Base-by-base conservation (phyloP, 352 stramenopile species). In the Pythium aquatile region DNA sequence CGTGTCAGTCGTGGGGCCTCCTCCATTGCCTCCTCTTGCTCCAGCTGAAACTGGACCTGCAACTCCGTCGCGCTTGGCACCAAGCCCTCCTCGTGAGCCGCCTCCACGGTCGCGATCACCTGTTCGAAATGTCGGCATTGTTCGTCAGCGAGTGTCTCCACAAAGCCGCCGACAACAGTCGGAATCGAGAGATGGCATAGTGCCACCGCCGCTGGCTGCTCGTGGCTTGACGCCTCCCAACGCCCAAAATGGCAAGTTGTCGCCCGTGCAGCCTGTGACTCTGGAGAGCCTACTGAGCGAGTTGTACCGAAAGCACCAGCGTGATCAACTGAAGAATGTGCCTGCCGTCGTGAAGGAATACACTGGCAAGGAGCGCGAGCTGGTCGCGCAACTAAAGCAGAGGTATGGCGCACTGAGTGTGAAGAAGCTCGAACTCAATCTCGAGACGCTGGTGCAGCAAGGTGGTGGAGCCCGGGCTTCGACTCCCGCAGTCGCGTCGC, bases 391-490 rank as follows among this genome's bases (percentile, higher is more conserved):
- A 30, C 59, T 94, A 33, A 87, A 84, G 64, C 67, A 63, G 2
- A 92, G 90, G 63, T 94, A 94, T 54, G 85, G 85, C 1, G 79
- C 81, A 5, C 55, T 91, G 49, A 91, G 81, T 56, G 79, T 94
- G 28, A 91, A 92, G 69, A 76, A 55, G 0, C 55, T 94, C 8
- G 85, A 92, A 62, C 73, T 85, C 37, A 88, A 86, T 37, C 46
- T 92, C 6, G 66, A 74, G 2, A 32, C 64, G 2, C 56, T 91
- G 46, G 77, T 88, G 58, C 64, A 32, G 10, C 52, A 57, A 17
- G 59, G 20, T 29, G 49, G 0, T 24, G 5, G 17, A 0, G 33
- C 55, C 65, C 17, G 46, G 17, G 39, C 29, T 24, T 30, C n/a
- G 30, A 47, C 16, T 8, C 48, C 17, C 14, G 42, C 16, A 24